Percentiles rank a stretch among this genome's conserved stretches.
phyloP scores from a whole-genome alignment of 106 monocot species.

The Ottelia alismoides region DNA sequence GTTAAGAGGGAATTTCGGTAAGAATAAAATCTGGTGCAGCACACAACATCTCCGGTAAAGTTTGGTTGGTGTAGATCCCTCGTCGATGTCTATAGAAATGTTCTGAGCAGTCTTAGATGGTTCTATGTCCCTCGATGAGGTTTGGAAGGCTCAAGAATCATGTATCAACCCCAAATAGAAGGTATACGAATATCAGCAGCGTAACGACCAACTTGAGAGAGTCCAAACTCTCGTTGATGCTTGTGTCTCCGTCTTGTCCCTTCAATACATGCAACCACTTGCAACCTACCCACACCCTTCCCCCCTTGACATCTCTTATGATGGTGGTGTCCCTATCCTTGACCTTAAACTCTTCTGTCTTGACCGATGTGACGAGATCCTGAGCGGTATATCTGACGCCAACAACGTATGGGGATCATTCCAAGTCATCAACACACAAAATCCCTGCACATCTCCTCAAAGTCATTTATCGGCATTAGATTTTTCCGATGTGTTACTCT shows the following conservation, averaged over 20 bases:
- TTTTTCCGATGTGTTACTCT: constrained; percentile 56
- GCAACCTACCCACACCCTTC: constrained; percentile 39
- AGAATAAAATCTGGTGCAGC: too few relatives aligned
- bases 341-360: constrained; percentile 21
- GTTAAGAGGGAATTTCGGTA: too few relatives aligned
- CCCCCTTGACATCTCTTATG: not conserved
- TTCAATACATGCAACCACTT: constrained; percentile 64
- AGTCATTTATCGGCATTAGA: constrained; percentile 25
- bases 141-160: too few relatives aligned
- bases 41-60: too few relatives aligned
- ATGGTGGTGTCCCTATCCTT: constrained; percentile 36
- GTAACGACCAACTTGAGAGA: constrained; percentile 4
- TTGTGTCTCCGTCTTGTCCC: constrained; percentile 35
- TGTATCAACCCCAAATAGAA: too few relatives aligned
- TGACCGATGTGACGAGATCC: constrained; percentile 8
- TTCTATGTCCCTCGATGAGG: too few relatives aligned
- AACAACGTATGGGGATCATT: constrained; percentile 79
- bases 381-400: constrained; percentile 13
- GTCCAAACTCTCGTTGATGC: constrained; percentile 59
- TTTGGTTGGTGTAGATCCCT: too few relatives aligned
- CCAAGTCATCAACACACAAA: constrained; percentile 69
- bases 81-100: too few relatives aligned
- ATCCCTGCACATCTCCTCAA: constrained; percentile 28
- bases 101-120: too few relatives aligned
- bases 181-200: too few relatives aligned